Evolutionary conservation across 768 basidiomycete species (phyloP).

Genomic region (Cyathus striatus): DNA sequence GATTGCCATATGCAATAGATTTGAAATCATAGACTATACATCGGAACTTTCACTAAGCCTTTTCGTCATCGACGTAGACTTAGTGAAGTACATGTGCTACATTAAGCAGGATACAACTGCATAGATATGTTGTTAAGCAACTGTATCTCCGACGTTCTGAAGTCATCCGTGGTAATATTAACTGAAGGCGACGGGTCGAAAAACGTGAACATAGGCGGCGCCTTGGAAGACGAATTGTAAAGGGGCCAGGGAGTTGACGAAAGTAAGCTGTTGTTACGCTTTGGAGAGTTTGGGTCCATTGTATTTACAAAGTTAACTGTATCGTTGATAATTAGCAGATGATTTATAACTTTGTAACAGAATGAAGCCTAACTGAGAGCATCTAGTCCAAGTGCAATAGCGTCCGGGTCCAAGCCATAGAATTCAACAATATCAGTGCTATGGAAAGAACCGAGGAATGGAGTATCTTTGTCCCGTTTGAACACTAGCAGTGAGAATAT

Average conservation of each 20-base stretch:
- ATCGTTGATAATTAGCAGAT: too few species aligned
- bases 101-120: too few species aligned
- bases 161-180: slow-evolving; percentile 7
- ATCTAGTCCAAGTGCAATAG: neutral
- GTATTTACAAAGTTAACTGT: slow-evolving; percentile 9
- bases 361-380: neutral
- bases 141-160: slow-evolving; percentile 5
- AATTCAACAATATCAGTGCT: neutral
- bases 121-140: too few species aligned
- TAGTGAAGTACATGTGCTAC: too few species aligned
- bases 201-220: slow-evolving; percentile 9
- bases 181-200: slow-evolving; percentile 8
- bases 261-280: slow-evolving; percentile 4
- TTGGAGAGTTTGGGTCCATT: slow-evolving; percentile 1
- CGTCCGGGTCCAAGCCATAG: neutral
- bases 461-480: slow-evolving; percentile 18
- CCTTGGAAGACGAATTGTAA: slow-evolving; percentile 1
- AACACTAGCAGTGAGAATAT: too few species aligned
- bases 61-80: too few species aligned
- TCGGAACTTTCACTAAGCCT: too few species aligned
- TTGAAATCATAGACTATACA: too few species aligned
- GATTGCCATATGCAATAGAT: too few species aligned
- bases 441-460: slow-evolving; percentile 12
- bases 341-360: neutral
- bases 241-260: slow-evolving; percentile 2